Conservation (phyloP, 768 basidiomycete species). For the Leccinellum rugosiceps region DNA sequence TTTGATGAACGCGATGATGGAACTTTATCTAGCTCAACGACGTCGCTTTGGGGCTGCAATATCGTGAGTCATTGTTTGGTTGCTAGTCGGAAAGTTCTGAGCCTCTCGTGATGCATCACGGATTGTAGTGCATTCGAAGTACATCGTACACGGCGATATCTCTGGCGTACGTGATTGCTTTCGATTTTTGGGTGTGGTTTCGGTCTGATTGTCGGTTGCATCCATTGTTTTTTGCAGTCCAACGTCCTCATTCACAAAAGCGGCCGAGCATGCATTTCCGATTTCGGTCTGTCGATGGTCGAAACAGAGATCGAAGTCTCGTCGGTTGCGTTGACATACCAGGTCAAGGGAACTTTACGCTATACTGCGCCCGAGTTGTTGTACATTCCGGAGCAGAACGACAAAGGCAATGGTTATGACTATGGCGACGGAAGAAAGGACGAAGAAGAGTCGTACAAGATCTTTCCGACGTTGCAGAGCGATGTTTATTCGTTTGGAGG, state of each 20-base stretch:
- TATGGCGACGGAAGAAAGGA: background rate
- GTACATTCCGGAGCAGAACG: background rate
- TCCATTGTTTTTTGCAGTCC: conserved; percentile 22
- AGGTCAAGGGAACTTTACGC: conserved; percentile 39
- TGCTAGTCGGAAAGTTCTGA: background rate
- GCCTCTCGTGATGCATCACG: background rate
- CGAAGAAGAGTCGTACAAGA: background rate
- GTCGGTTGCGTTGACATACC: conserved; percentile 32
- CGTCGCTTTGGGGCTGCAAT: conserved; percentile 27
- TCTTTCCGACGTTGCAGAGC: conserved; percentile 23
- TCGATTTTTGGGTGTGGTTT: background rate
- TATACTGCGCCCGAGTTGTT: conserved; percentile 48
- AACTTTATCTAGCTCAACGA: conserved; percentile 19
- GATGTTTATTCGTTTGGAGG: conserved; percentile 38
- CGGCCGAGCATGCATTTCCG: conserved; percentile 41
- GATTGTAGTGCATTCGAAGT: conserved; percentile 17
- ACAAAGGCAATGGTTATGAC: background rate
- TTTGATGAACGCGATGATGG: background rate
- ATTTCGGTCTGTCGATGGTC: conserved; percentile 47
- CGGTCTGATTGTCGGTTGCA: background rate
- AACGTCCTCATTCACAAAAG: conserved; percentile 45
- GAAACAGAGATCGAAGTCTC: conserved; percentile 33
- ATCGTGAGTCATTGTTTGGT: conserved; percentile 13
- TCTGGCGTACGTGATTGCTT: conserved; percentile 23
- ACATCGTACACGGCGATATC: conserved; percentile 26